Evolutionary conservation across 371 early-diverging fungal genomes (phyloP).

Genomic region (Mortierella sp.): DNA sequence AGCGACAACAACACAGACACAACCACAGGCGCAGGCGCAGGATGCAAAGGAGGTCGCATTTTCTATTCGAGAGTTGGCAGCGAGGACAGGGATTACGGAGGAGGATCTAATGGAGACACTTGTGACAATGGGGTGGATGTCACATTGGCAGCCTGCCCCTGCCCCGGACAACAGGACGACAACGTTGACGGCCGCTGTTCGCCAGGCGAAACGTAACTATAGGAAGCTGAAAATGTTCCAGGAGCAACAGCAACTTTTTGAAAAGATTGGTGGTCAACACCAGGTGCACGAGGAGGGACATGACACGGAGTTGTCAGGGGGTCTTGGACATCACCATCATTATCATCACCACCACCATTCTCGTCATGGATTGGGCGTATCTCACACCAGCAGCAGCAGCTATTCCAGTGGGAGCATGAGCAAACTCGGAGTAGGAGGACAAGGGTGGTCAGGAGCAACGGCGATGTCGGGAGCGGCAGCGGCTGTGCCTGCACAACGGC

Average conservation of each 20-base stretch:
- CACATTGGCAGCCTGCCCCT: constrained; percentile 51
- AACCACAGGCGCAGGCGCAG: background rate
- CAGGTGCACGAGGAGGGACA: constrained; percentile 20
- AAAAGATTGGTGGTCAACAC: constrained; percentile 16
- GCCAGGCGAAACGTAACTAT: constrained; percentile 30
- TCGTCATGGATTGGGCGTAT: background rate
- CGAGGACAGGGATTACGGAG: constrained; percentile 64
- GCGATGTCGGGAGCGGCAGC: background rate
- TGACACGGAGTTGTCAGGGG: background rate
- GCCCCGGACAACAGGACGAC: background rate
- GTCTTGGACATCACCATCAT: background rate
- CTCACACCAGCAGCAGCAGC: background rate
- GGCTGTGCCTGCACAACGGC: background rate
- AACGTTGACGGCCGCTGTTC: background rate
- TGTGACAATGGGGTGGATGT: constrained; percentile 64
- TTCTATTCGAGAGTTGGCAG: constrained; percentile 58
- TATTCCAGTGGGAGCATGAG: too few relatives aligned
- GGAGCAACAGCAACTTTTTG: constrained; percentile 37
- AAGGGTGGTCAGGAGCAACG: background rate
- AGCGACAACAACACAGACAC: background rate
- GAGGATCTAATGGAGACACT: constrained; percentile 70
- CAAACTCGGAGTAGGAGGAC: background rate
- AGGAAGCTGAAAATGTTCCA: constrained; percentile 37
- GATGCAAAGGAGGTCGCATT: constrained; percentile 56
- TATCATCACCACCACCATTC: background rate